A percentile compares a stretch with the other conserved stretches of the same genome.
Conservation (phyloP, 345 rosid genomes). For the Gossypium raimondii region DNA sequence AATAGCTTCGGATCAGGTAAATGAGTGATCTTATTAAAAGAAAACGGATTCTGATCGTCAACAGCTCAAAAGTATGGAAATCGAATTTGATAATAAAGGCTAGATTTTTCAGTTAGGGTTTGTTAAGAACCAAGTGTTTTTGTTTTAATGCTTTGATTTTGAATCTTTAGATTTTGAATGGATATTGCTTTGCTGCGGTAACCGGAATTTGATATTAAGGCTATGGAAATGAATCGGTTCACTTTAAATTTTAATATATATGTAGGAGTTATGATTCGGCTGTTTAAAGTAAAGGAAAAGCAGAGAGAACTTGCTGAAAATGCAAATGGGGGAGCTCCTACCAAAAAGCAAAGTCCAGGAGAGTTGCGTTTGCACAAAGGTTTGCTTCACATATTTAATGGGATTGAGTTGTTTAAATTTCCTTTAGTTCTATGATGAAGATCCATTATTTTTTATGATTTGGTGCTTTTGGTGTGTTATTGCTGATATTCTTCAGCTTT, state of each 20-base stretch:
- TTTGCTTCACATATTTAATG: conserved; percentile 14
- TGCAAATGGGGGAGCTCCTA: conserved; percentile 51
- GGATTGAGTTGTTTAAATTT: neutral
- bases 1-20: neutral
- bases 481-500: neutral
- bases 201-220: neutral
- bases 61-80: neutral
- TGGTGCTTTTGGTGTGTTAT: neutral
- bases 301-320: conserved; percentile 74
- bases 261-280: conserved; percentile 60
- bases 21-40: neutral
- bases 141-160: neutral
- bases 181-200: neutral
- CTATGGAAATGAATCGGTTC: neutral
- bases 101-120: conserved; percentile 6
- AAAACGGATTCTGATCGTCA: neutral
- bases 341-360: conserved; percentile 73
- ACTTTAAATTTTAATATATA: neutral
- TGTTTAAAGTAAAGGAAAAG: conserved; percentile 80
- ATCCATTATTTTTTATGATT: neutral
- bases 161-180: neutral
- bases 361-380: conserved; percentile 92
- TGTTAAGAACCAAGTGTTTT: neutral
- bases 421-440: neutral
- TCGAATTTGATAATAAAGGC: neutral